phyloP scores from a whole-genome alignment of 2,329 filamentous ascomycete species.

The Zasmidium citrigriseum region DNA sequence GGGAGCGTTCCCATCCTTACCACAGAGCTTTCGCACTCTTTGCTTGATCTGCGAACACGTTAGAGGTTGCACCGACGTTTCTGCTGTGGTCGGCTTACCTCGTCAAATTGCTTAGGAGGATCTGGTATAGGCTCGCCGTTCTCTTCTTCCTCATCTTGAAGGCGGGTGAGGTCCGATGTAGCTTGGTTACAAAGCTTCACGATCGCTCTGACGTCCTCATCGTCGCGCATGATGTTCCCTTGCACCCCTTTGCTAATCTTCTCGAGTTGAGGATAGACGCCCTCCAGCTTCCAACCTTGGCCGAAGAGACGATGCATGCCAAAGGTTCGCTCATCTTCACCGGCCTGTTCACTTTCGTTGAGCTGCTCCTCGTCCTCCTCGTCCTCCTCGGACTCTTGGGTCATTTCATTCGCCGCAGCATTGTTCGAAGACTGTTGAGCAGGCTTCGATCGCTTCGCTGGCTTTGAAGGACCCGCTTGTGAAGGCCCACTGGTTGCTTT shows the following conservation, averaged over 20 bases:
- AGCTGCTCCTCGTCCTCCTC: background rate
- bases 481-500: background rate
- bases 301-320: background rate
- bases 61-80: background rate
- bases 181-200: background rate
- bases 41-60: background rate
- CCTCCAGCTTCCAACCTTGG: background rate
- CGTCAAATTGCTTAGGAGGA: conserved; percentile 8
- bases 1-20: conserved; percentile 10
- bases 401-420: background rate
- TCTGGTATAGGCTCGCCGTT: conserved; percentile 7
- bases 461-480: background rate
- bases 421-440: background rate
- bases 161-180: background rate
- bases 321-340: too few relatives aligned
- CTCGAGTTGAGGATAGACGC: background rate
- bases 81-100: background rate
- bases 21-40: conserved; percentile 13
- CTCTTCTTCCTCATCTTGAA: conserved; percentile 2
- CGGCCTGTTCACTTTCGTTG: too few relatives aligned
- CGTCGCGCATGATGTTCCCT: background rate
- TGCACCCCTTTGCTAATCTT: too few relatives aligned
- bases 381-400: background rate
- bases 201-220: conserved; percentile 1
- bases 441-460: background rate